Base-by-base conservation (phyloP, 78 protist genomes). In the Dictyostelium capitatum region DNA sequence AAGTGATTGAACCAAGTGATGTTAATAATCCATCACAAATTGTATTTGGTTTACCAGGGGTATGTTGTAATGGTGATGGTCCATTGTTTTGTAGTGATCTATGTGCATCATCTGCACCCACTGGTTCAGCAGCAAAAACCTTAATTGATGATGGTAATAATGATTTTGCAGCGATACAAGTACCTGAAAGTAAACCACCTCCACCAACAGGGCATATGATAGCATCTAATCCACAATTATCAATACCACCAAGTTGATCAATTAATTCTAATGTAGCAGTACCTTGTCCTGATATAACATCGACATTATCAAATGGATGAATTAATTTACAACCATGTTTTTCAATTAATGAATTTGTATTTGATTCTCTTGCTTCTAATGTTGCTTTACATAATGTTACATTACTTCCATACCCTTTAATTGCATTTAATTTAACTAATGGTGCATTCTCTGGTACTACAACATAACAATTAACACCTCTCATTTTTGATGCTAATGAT, bases 271-370 rank as follows among this genome's bases (percentile, higher is more conserved):
- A 43, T 14, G 83, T 96, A 20, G 83, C 77, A n/a, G 98, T 97
- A 50, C 98, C 98, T 73, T 97, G 98, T 20, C 98, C 98, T 10
- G 97, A 91, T 46, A 97, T 90, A 15, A 97, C 97, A 32, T 19
- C 30, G 28, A 14, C 32, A 59, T 97, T 84, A 70, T 97, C 79
- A 54, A 95, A 97, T 69, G 98, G 97, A 70, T 79, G 98, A 32
- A 97, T 51, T 25, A 93, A 37, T 1, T 51, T 56, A 28, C 93
- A 80, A 11, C 95, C 95, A 50, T 79, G 87, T 41, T 50, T n/a
- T 25, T 43, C 65, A 10, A 95, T 91, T 3, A 62, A 54, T 6
- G 6, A 17, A 47, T 79, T 57, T 10, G 41, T 23, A 46, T 73
- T 47, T 6, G 12, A 57, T 56, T 92, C 95, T 30, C 95, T 53